Evolutionary conservation across 163 green algal species (phyloP), one percentile per base, ranked within the genome.

Genomic region (Scenedesmus sp.): DNA sequence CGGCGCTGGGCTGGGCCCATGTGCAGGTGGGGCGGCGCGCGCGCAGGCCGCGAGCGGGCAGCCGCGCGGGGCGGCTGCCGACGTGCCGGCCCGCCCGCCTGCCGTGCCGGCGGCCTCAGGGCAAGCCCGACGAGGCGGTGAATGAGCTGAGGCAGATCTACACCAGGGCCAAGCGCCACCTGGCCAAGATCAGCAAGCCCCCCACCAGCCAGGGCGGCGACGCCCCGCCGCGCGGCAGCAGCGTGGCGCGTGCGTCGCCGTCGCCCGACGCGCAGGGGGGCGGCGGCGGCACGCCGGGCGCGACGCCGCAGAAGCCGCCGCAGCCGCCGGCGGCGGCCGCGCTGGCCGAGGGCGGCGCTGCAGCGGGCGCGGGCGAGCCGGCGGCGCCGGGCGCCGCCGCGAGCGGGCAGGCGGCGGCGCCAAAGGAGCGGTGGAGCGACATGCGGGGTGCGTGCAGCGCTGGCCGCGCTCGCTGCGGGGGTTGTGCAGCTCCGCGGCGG

Each of bases 281-380:
- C 39, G 39, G 7, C 39, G 10, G 39, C 39, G 58, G 24, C 26
- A 51, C 26, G 47, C n/a, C 47, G 18, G 9, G 29, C 33, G 62
- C 67, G 24, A 44, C 69, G 31, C 36, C 53, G 67, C 67, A 77
- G 54, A 39, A 66, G 69, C 69, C 57, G 69, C 53, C 54, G 24
- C 69, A 64, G 33, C 67, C 36, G 48, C 56, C 22, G 56, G 20
- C 24, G 50, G 10, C 10, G 50, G 56, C 26, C 56, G n/a, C 56
- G 36, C 56, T 44, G 56, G 28, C 56, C n/a, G 28, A 28, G 39
- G 56, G 28, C 56, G 24, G 36, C 56, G 2, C 56, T 64, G 56
- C 56, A 64, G 56, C 56, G 26, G 28, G 14, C 36, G 56, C 28
- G n/a, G n/a, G n/a, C n/a, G n/a, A n/a, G n/a, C n/a, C n/a, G n/a